Evolutionary conservation across 2,329 filamentous ascomycete genomes (phyloP), one percentile per base, ranked within the genome.

Genomic region (Cyclaneusma minus): DNA sequence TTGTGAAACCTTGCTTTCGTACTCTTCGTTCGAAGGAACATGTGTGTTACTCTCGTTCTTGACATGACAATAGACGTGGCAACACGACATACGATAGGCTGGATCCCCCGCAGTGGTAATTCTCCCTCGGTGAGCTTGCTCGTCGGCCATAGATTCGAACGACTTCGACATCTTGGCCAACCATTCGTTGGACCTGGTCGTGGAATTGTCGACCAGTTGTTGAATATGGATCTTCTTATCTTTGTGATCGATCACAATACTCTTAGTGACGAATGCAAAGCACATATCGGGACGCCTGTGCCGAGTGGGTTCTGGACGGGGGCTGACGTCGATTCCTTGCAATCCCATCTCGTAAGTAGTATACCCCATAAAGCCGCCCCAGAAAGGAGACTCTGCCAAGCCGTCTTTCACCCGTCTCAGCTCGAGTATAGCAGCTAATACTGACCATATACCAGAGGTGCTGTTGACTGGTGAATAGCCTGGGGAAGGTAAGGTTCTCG

Each of bases 341-440:
- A 78, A 49, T 0, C 73, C 71, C 34, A 72, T 57, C 47, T 81
- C 75, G 32, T 81, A 80, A 0, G 71, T 74, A 11, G 72, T 62
- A 36, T 68, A 78, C 0, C 75, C 75, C 37, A 80, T 58, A 21
- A 80, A 60, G 0, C 75, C 75, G 30, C 73, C 75, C 69, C 71
- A 78, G 39, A 81, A 81, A 1, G 73, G 65, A n/a, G 55, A 42
- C 2, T 50, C 35, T 4, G 26, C 20, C 33, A 47, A 43, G 1
- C 52, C 52, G 11, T 37, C 39, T 11, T 37, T 33, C 7, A 57
- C 44, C 27, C 42, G 51, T 25, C 50, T 54, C 38, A 43, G 43
- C n/a, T 51, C 43, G 40, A 60, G 46, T 29, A 58, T 41, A 25
- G 36, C 34, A 13, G 43, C 44, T 7, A 49, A 28, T n/a, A 43